Percentiles rank a stretch among this genome's conserved stretches.
phyloP scores from a whole-genome alignment of 805 yeast genomes.

The Clavispora carvajalis region DNA sequence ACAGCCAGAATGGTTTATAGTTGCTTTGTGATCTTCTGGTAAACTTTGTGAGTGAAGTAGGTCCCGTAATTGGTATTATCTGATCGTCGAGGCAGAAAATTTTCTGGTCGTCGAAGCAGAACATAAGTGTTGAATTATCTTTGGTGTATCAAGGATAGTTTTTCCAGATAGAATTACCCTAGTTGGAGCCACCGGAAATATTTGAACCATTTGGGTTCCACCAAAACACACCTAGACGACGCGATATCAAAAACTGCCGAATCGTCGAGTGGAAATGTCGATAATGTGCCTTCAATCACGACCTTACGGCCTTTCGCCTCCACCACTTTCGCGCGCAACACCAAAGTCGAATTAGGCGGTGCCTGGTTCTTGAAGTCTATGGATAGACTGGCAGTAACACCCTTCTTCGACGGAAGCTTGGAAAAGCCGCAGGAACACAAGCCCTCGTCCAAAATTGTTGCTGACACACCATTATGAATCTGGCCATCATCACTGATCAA shows the following conservation, averaged over 20 bases:
- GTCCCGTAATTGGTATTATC: too few species aligned
- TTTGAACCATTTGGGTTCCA: conserved; percentile 86
- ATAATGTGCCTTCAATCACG: conserved; percentile 62
- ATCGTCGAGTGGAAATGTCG: conserved; percentile 39
- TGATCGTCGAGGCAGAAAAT: too few species aligned
- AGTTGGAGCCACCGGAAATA: conserved; percentile 45
- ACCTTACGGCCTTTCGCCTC: conserved; percentile 77
- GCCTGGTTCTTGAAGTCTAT: conserved; percentile 63
- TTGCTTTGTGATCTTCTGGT: too few species aligned
- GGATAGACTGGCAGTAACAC: conserved; percentile 79
- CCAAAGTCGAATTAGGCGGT: conserved; percentile 56
- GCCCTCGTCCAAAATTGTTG: conserved; percentile 80
- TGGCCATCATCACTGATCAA: conserved; percentile 66
- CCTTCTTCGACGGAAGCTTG: conserved; percentile 69
- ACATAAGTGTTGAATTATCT: too few species aligned
- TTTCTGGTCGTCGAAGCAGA: too few species aligned
- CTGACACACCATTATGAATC: conserved; percentile 75
- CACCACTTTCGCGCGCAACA: conserved; percentile 61
- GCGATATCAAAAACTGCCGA: conserved; percentile 44
- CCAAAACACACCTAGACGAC: conserved; percentile 62
- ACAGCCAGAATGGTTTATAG: too few species aligned
- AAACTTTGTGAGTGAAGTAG: too few species aligned
- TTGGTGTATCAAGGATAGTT: too few species aligned
- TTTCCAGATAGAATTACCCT: too few species aligned
- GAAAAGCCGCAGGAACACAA: conserved; percentile 84